Base-by-base conservation (phyloP, 106 monocot genomes). In the Cymbidium sinense region DNA sequence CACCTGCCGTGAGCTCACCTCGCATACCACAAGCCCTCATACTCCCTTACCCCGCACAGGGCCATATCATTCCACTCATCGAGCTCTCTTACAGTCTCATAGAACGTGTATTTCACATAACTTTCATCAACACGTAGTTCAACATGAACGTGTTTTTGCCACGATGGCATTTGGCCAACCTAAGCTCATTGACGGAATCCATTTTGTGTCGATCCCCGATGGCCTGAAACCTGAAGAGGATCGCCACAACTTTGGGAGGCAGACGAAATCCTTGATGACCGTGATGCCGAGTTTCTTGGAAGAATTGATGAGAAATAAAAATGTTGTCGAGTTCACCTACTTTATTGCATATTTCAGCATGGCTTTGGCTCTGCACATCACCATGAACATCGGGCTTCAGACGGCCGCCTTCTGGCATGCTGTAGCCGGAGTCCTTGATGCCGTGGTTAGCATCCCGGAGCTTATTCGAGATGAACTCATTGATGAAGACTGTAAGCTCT, bases 291-390 rank as follows among this genome's bases (percentile, higher is more conserved):
- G 0, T 0, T 15, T 13, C 10, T 33, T 67, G 2, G 67, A 67
- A n/a, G 33, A 67, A 9, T 67, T 33, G 30, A 67, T 67, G 2
- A 67, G 28, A 33, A 23, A 58, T 25, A 25, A n/a, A n/a, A n/a
- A 58, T 58, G 20, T 0, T 0, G 58, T 3, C 0, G 67, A 67
- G 31, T 73, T 85, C 75, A 86, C 81, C 12, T 83, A 78, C 67
- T 43, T 86, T 43, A 73, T 88, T 20, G 83, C 75, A 7, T 85
- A 88, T 31, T 1, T 71, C 58, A 76, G 7, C 64, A 76, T 85
- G 78, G 71, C 81, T 6, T 85, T 75, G 47, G 64, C 81, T 17
- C 31, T 88, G 7, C 39, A 62, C 0, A 67, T 86, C 1, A 76
- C 85, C 0, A 37, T 76, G 54, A 88, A 82, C 50, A 44, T 77